Evolutionary conservation across 257 asterid species (phyloP).

Genomic region (Gardenia jasminoides): DNA sequence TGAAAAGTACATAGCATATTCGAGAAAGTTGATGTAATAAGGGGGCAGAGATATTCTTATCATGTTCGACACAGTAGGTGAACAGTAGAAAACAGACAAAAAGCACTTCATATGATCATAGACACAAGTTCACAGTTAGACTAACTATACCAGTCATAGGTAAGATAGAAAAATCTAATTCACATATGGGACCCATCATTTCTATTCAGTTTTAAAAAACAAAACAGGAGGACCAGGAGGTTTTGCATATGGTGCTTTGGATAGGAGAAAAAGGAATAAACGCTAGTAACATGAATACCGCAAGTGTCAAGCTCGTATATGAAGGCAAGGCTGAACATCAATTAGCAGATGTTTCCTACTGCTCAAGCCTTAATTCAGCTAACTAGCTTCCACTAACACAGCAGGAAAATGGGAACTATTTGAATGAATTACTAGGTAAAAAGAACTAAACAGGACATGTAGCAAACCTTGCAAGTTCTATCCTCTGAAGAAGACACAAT

Average conservation of each 20-base stretch:
- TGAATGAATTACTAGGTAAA: not conserved
- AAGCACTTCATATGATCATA: not conserved
- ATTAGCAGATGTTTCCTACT: not conserved
- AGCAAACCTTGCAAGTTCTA: slow-evolving; percentile 88
- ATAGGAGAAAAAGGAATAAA: not conserved
- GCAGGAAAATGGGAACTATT: not conserved
- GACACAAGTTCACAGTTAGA: no score
- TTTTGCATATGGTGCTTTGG: not conserved
- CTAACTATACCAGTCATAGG: not conserved
- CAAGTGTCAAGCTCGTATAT: not conserved
- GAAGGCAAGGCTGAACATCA: not conserved
- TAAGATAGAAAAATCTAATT: not conserved
- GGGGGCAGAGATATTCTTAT: no score
- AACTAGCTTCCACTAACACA: not conserved
- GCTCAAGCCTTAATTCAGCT: not conserved
- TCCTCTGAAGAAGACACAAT: slow-evolving; percentile 92
- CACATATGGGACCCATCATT: not conserved
- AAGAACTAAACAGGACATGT: not conserved
- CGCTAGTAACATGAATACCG: not conserved
- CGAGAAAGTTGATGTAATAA: not conserved
- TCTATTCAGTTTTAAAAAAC: not conserved
- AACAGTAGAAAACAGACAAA: no score
- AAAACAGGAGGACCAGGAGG: not conserved
- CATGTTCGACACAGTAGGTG: not conserved
- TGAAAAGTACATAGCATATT: not conserved